phyloP scores from a whole-genome alignment of 2,329 filamentous ascomycete genomes.

The Pseudopyrenochaeta lycopersici region DNA sequence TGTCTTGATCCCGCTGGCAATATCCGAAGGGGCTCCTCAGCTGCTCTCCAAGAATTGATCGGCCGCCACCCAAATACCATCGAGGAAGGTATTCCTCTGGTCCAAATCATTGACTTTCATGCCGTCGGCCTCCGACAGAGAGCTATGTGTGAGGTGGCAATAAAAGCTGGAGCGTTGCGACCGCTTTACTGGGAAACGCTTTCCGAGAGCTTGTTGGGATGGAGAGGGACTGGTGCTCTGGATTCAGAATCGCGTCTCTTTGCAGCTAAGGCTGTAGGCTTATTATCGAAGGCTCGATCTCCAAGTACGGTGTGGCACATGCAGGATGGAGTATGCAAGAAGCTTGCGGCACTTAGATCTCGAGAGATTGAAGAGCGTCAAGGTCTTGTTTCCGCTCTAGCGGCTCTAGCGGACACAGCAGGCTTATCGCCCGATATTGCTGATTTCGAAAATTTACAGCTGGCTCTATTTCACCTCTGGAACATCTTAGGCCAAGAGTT shows the following conservation, averaged over 20 bases:
- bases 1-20: slow-evolving; percentile 92
- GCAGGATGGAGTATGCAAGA: slow-evolving; percentile 53
- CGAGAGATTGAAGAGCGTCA: slow-evolving; percentile 76
- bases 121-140: slow-evolving; percentile 86
- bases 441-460: not conserved
- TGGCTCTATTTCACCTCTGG: slow-evolving; percentile 40
- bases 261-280: slow-evolving; percentile 75
- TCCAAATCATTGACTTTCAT: slow-evolving; percentile 93
- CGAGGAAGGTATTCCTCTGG: slow-evolving; percentile 80
- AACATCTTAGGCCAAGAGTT: slow-evolving; percentile 40
- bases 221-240: slow-evolving; percentile 86
- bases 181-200: slow-evolving; percentile 72
- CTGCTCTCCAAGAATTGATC: slow-evolving; percentile 91
- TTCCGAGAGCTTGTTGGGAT: slow-evolving; percentile 75
- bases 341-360: slow-evolving; percentile 58
- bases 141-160: slow-evolving; percentile 80
- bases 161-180: slow-evolving; percentile 72
- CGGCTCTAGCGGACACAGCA: slow-evolving; percentile 29
- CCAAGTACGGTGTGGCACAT: slow-evolving; percentile 49
- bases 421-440: not conserved
- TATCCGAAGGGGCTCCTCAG: slow-evolving; percentile 89
- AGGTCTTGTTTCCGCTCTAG: slow-evolving; percentile 68
- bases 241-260: slow-evolving; percentile 77
- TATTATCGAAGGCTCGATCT: slow-evolving; percentile 56
- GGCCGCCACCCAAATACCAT: slow-evolving; percentile 91